These are phyloP conservation scores for Monilinia vaccinii-corymbosi DNA, from an alignment of 2,329 filamentous ascomycete species.

Conservation along the genomic window DNA sequence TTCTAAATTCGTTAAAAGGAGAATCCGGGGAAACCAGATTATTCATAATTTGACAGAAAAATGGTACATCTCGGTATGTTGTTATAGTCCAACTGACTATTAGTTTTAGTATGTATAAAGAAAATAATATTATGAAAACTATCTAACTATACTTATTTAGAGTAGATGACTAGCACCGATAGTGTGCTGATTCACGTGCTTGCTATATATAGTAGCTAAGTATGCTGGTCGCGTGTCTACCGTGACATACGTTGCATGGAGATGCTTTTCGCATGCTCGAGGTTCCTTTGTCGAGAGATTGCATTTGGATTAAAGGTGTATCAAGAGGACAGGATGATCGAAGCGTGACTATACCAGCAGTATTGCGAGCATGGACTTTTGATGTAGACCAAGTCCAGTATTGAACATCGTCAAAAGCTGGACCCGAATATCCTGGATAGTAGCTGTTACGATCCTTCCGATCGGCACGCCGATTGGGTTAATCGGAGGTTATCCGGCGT, in stretches of 20 bases:
- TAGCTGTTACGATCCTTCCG: no score
- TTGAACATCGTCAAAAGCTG: constrained; percentile 29
- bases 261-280: constrained; percentile 10
- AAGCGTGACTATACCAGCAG: constrained; percentile 51
- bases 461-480: no score
- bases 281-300: constrained; percentile 39
- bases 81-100: no score
- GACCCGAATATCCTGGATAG: constrained; percentile 35
- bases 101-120: no score
- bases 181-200: no score
- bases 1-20: constrained; percentile 33
- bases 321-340: constrained; percentile 54
- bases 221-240: no score
- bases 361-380: constrained; percentile 54
- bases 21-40: constrained; percentile 33
- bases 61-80: constrained; percentile 12
- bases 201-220: no score
- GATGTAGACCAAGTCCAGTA: constrained; percentile 13
- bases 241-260: constrained; percentile 12
- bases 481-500: no score
- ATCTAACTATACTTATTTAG: no score
- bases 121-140: no score
- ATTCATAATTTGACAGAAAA: constrained; percentile 31
- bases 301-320: constrained; percentile 52
- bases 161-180: no score